These are phyloP conservation scores for Xylaria sp. DNA, from an alignment of 2,329 filamentous ascomycete genomes.

Conservation along the genomic window DNA sequence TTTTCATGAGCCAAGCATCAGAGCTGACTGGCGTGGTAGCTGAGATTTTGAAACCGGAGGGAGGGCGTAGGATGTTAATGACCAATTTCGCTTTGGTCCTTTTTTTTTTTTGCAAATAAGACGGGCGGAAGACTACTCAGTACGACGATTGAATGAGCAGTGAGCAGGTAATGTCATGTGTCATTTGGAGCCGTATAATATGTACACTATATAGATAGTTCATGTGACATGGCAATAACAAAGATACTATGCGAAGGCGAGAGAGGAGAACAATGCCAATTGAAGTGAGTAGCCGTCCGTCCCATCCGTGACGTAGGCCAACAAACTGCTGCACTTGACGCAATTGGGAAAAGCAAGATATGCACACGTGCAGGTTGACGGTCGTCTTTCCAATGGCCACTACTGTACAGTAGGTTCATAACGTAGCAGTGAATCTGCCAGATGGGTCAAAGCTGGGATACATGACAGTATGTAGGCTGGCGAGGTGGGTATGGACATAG, in stretches of 20 bases:
- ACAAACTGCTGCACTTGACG: too few species aligned
- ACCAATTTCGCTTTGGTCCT: neutral
- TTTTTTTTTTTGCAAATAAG: too few species aligned
- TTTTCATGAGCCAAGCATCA: neutral
- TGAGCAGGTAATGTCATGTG: too few species aligned
- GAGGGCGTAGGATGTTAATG: neutral
- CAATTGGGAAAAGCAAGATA: neutral
- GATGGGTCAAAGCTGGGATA: neutral
- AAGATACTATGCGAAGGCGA: neutral
- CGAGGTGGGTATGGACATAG: too few species aligned
- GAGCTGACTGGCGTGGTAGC: neutral
- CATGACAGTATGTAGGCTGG: too few species aligned
- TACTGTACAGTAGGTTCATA: too few species aligned
- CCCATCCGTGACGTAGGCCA: too few species aligned
- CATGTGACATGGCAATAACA: neutral
- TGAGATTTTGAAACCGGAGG: constrained; percentile 4
- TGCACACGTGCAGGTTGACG: neutral
- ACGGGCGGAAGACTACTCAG: neutral
- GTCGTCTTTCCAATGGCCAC: neutral
- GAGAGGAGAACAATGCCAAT: neutral
- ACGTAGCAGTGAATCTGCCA: neutral
- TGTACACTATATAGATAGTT: too few species aligned
- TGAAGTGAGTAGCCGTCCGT: too few species aligned
- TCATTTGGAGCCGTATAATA: too few species aligned
- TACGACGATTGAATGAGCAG: too few species aligned